Base-by-base conservation (phyloP, 2,329 filamentous ascomycete species). In the Botrytis deweyae region DNA sequence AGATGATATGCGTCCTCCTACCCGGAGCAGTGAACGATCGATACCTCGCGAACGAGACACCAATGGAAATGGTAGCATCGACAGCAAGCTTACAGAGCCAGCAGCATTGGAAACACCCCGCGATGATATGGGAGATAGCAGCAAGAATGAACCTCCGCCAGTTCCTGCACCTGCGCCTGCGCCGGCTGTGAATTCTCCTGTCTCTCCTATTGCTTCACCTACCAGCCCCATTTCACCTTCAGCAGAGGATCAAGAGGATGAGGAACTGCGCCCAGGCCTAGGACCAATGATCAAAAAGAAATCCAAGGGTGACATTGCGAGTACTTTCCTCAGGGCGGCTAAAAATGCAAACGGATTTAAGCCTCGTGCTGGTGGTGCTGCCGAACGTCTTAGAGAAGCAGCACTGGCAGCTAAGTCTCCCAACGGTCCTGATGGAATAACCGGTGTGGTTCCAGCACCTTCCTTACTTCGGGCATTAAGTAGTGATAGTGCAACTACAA, bases 201-300 rank as follows among this genome's bases (percentile, higher is more conserved):
- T 69, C 38, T 73, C 76, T 16, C 71, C 74, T 16, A 63, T 67
- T 44, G 49, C 62, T 18, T 72, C 74, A 33, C 74, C 75, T 20
- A 63, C 72, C n/a, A 65, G 29, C 38, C 66, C 64, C 4, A 44
- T 67, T 46, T 72, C 70, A 42, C 70, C 68, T 44, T 49, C 33
- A 42, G 33, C 29, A 49, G 71, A 69, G 12, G 63, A 82, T 71
- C 76, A 80, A 42, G 66, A 71, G n/a, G 66, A 42, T 20, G 78
- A 82, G 73, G 76, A 80, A 46, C 82, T 87, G 77, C 86, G 93
- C n/a, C 93, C 94, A 29, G 94, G 94, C 1, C 87, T 97, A 10
- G 94, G 94, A 0, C 93, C 94, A 2, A 97, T 97, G 95, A 92
- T 98, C 79, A 89, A 91, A 76, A 93, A 93, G 80, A 89, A 88